Evolutionary conservation across 2,329 filamentous ascomycete species (phyloP), one percentile per base, ranked within the genome.

Genomic region (Aspergillus oerlinghausenensis): DNA sequence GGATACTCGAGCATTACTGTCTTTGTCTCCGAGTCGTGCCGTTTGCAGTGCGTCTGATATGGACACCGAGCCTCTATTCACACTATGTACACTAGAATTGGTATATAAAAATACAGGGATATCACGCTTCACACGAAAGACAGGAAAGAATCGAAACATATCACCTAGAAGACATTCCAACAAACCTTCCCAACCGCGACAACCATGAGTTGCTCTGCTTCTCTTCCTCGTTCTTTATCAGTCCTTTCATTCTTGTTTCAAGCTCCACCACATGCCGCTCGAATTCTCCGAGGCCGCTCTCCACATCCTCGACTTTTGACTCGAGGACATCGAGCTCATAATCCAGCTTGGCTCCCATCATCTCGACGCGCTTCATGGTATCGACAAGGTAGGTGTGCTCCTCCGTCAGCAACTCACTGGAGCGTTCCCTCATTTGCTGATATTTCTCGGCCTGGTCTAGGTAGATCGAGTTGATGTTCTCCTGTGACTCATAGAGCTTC

Each of bases 281-380:
- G 71, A 96, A 95, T 59, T 92, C 88, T 10, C 76, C 77, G 0
- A 96, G 85, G 1, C 89, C 89, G 59, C 91, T 88, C 68, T 96
- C 92, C 8, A 96, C 89, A 68, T 97, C 93, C 65, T 89, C 83
- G 9, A 96, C 88, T 66, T 91, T 91, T 50, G 87, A 85, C 50
- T 86, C 81, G n/a, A 97, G 78, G 17, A 86, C 85, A 58, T 88
- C 84, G 59, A 97, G 87, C 77, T 97, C 93, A 73, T 97, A 97
- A 67, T 97, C 92, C 55, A 97, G 80, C 73, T 92, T 92, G 21
- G 91, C 90, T 2, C 88, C 85, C 42, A 95, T 78, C 23, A 88
- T 83, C 70, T 96, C 92, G 14, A 97, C 80, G 61, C 94, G 89
- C 70, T 88, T 88, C 59, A 92, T 79, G 17, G 82, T 82, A 68